A percentile compares a stretch with the other conserved stretches of the same genome.
Conservation (phyloP, 805 yeast genomes). For the Cyberlindnera bimundalis region DNA sequence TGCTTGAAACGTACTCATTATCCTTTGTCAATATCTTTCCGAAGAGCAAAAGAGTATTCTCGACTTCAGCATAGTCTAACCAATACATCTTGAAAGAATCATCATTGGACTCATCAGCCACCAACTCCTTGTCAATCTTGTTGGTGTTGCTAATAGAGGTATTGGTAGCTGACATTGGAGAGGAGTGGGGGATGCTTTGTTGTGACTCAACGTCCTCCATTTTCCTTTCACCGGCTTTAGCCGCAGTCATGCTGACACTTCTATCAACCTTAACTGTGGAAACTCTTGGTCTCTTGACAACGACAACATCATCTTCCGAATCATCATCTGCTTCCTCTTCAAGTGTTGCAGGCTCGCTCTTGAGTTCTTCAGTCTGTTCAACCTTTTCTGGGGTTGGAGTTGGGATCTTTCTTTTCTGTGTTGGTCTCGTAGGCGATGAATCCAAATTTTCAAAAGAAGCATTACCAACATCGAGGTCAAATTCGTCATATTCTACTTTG, state of each 20-base stretch:
- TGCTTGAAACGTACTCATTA: slow-evolving; percentile 61
- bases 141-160: slow-evolving; percentile 12
- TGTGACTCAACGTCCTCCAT: slow-evolving; percentile 10
- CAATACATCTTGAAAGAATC: slow-evolving; percentile 71
- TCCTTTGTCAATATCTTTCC: slow-evolving; percentile 71
- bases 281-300: slow-evolving; percentile 49
- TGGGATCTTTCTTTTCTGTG: slow-evolving; percentile 9
- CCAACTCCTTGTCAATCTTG: slow-evolving; percentile 21
- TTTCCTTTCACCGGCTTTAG: slow-evolving; percentile 9
- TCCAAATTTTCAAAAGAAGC: slow-evolving; percentile 28
- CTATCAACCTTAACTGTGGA: slow-evolving; percentile 40
- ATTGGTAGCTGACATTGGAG: slow-evolving; percentile 13
- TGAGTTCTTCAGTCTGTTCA: neutral
- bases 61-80: slow-evolving; percentile 84
- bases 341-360: neutral
- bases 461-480: slow-evolving; percentile 26
- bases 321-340: slow-evolving; percentile 35
- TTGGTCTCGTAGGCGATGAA: slow-evolving; percentile 37
- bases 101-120: slow-evolving; percentile 27
- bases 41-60: slow-evolving; percentile 63
- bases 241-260: slow-evolving; percentile 39
- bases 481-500: slow-evolving; percentile 25
- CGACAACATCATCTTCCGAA: slow-evolving; percentile 57
- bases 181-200: slow-evolving; percentile 15
- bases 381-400: slow-evolving; percentile 13